Conservation (phyloP, 768 basidiomycete species). For the Phaeolepiota aurea region DNA sequence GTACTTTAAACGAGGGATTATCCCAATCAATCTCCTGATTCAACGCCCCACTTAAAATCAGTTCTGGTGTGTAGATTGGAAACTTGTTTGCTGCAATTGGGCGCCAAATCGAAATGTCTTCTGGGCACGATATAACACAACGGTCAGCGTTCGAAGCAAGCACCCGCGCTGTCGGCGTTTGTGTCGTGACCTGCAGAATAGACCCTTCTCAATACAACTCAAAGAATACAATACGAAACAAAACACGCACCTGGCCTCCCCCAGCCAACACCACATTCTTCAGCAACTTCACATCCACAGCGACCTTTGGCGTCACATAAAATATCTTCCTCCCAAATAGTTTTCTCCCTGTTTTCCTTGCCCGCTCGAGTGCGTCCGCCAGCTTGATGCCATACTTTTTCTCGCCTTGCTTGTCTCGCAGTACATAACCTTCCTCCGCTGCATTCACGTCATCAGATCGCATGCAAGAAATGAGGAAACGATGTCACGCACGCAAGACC, state of each 20-base stretch:
- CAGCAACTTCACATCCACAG: conserved; percentile 49
- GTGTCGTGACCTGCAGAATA: conserved; percentile 27
- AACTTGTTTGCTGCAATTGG: conserved; percentile 40
- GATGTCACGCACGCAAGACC: conserved; percentile 50
- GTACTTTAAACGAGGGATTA: conserved; percentile 25
- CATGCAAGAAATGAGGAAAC: conserved; percentile 1
- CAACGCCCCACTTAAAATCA: conserved; percentile 56
- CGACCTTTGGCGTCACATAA: conserved; percentile 65
- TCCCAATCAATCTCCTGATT: conserved; percentile 66
- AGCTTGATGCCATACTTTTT: conserved; percentile 61
- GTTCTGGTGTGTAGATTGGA: conserved; percentile 61
- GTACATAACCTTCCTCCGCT: conserved; percentile 58
- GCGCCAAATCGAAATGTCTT: conserved; percentile 61
- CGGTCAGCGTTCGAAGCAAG: conserved; percentile 42
- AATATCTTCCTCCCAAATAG: conserved; percentile 62
- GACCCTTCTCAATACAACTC: neutral
- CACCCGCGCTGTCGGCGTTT: conserved; percentile 47
- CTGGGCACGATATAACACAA: conserved; percentile 57
- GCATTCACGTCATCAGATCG: conserved; percentile 3
- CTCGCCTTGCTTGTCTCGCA: conserved; percentile 59
- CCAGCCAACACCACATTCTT: conserved; percentile 61
- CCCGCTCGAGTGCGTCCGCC: conserved; percentile 47
- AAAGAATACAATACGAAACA: neutral
- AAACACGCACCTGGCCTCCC: conserved; percentile 57
- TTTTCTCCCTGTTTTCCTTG: conserved; percentile 41